Evolutionary conservation across 2,329 filamentous ascomycete genomes (phyloP), one percentile per base, ranked within the genome.

Genomic region (Daldinia sp.): DNA sequence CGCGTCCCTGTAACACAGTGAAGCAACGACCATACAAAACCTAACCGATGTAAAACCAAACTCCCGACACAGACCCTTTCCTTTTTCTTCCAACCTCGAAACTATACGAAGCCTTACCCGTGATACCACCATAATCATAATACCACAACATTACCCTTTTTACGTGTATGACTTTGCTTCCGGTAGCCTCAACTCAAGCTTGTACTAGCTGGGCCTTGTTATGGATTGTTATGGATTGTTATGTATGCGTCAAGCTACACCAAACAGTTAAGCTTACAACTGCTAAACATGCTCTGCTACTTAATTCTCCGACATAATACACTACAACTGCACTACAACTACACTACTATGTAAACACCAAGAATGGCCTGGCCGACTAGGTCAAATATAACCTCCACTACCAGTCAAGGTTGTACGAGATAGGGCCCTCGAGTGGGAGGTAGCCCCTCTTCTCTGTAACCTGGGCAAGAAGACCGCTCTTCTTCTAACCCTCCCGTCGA

Each of bases 1-100:
- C 77, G 76, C 76, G 72, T 72, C 74, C 78, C 78, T 81, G 79
- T 80, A 81, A 81, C 80, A 78, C 74, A 67, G 71, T 76, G 74
- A 77, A 76, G 76, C 79, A 80, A 73, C 75, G 74, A 77, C 78
- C 74, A 77, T 76, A 78, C 77, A 68, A 77, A 79, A 73, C 72
- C 70, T 64, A 76, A 74, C 77, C 72, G 65, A 77, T 78, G 75
- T 81, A 80, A 81, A 81, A 82, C 80, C 76, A 76, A 66, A 51
- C n/a, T 64, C 54, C 64, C 62, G 77, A 79, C 77, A 78, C 77
- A 76, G 75, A 78, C 75, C 67, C 73, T 67, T 67, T 55, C 65
- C 65, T 55, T 57, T 74, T 68, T 60, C 62, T 23, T 23, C 20
- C 20, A 23, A 60, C 65, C 41, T 72, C 73, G 63, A 73, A 73